Percentiles rank a stretch among this genome's conserved stretches.
Evolutionary conservation across 2,329 filamentous ascomycete species (phyloP).

Genomic region (Cladosporium colombiae): DNA sequence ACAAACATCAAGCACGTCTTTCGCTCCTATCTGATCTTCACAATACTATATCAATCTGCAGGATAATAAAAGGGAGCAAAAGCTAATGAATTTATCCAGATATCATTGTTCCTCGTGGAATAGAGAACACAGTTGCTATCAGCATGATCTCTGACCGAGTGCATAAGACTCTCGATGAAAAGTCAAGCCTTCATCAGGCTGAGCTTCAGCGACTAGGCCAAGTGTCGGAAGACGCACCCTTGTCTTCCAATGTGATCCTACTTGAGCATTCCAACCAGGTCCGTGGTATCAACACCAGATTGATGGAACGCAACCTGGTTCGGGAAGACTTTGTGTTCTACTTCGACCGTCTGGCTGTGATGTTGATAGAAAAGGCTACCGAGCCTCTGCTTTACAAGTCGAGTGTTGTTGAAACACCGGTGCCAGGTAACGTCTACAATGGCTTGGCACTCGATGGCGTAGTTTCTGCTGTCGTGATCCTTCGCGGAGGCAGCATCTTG

Average conservation of each 20-base stretch:
- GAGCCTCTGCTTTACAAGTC: slow-evolving; percentile 69
- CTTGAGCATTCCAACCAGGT: slow-evolving; percentile 79
- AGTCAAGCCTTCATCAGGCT: slow-evolving; percentile 79
- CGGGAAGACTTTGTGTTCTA: slow-evolving; percentile 97
- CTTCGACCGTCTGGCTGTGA: slow-evolving; percentile 83
- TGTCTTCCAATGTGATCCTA: slow-evolving; percentile 74
- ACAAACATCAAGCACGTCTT: slow-evolving; percentile 39
- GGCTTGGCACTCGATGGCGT: slow-evolving; percentile 72
- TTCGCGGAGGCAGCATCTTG: slow-evolving; percentile 85
- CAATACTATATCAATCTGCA: slow-evolving; percentile 5
- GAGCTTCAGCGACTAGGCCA: slow-evolving; percentile 76
- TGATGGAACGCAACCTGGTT: slow-evolving; percentile 75
- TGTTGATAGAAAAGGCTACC: slow-evolving; percentile 80
- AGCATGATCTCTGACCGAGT: slow-evolving; percentile 93
- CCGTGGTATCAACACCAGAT: slow-evolving; percentile 83
- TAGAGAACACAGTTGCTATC: slow-evolving; percentile 93
- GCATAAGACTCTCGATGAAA: slow-evolving; percentile 79
- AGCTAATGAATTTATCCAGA: slow-evolving; percentile 52
- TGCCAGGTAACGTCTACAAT: slow-evolving; percentile 63
- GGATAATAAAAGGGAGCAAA: background rate
- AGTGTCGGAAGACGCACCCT: slow-evolving; percentile 64
- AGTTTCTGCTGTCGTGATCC: slow-evolving; percentile 79
- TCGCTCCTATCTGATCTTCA: slow-evolving; percentile 37
- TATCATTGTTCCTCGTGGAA: slow-evolving; percentile 90
- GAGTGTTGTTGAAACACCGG: slow-evolving; percentile 68